Conservation (phyloP, 2,329 filamentous ascomycete species). For the Pseudopithomyces maydicus region DNA sequence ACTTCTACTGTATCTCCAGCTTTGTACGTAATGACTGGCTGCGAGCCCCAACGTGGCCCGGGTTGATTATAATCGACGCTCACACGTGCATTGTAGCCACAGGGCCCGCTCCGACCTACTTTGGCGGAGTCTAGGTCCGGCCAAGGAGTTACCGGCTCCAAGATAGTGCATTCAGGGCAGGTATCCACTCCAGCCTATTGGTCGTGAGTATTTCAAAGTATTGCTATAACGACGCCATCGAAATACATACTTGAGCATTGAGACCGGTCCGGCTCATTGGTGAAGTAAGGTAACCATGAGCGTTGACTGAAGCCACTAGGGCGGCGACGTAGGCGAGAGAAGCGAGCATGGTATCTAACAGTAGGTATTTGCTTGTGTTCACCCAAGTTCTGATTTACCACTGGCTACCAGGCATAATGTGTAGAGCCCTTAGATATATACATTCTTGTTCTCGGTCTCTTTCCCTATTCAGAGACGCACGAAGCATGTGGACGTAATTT, state of each 20-base stretch:
- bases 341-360: constrained; percentile 23
- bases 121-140: constrained; percentile 32
- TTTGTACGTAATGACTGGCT: constrained; percentile 37
- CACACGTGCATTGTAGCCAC: constrained; percentile 43
- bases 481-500: not conserved
- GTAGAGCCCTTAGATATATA: not conserved
- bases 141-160: constrained; percentile 41
- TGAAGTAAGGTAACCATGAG: constrained; percentile 38
- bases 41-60: constrained; percentile 34
- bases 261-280: constrained; percentile 42
- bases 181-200: constrained; percentile 33
- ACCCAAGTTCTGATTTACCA: not conserved
- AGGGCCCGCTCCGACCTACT: constrained; percentile 39
- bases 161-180: constrained; percentile 42
- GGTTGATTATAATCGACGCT: constrained; percentile 42
- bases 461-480: not conserved
- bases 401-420: not conserved
- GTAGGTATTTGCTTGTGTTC: not conserved
- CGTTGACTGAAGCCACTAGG: constrained; percentile 25
- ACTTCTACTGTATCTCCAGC: constrained; percentile 35
- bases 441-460: not conserved
- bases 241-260: constrained; percentile 31
- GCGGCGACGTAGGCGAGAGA: constrained; percentile 20
- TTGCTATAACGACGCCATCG: not conserved
- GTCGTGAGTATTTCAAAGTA: not conserved